phyloP scores from a whole-genome alignment of 805 yeast genomes.

The Candida ascalaphidarum region DNA sequence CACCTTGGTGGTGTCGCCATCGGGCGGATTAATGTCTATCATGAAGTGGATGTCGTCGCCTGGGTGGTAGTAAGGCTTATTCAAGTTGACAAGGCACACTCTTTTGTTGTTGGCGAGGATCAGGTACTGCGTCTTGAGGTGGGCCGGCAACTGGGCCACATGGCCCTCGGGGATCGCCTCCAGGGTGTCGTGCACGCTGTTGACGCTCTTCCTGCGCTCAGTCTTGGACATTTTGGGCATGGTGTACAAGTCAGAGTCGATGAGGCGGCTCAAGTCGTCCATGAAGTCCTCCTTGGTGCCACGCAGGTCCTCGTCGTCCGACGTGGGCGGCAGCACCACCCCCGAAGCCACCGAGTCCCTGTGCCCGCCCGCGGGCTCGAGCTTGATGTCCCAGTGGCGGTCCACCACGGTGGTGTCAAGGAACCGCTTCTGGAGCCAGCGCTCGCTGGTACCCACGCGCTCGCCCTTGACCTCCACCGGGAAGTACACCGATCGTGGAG shows the following conservation, averaged over 20 bases:
- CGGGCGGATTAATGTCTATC: conserved; percentile 16
- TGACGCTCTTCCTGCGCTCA: conserved; percentile 22
- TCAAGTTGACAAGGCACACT: conserved; percentile 23
- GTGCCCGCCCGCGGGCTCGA: not conserved
- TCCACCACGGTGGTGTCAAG: conserved; percentile 10
- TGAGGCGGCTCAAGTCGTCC: conserved; percentile 21
- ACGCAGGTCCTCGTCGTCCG: not conserved
- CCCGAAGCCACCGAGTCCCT: not conserved
- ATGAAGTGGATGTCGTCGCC: conserved; percentile 31
- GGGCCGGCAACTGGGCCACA: conserved; percentile 16
- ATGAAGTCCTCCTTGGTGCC: conserved; percentile 12
- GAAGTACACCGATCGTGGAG: conserved; percentile 21
- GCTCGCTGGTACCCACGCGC: conserved; percentile 14
- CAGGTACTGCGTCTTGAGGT: conserved; percentile 27
- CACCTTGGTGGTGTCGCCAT: conserved; percentile 10
- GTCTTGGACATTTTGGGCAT: conserved; percentile 24
- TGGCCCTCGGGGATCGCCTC: conserved; percentile 6
- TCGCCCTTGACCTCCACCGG: conserved; percentile 22
- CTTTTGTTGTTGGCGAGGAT: conserved; percentile 22
- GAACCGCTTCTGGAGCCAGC: conserved; percentile 20
- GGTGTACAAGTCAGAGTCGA: conserved; percentile 21
- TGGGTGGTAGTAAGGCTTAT: conserved; percentile 26
- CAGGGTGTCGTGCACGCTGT: conserved; percentile 6
- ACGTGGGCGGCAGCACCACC: not conserved
- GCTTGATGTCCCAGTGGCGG: conserved; percentile 16